Evolutionary conservation across 192 early-diverging fungal genomes (phyloP).

Genomic region (Coemansia sp.): DNA sequence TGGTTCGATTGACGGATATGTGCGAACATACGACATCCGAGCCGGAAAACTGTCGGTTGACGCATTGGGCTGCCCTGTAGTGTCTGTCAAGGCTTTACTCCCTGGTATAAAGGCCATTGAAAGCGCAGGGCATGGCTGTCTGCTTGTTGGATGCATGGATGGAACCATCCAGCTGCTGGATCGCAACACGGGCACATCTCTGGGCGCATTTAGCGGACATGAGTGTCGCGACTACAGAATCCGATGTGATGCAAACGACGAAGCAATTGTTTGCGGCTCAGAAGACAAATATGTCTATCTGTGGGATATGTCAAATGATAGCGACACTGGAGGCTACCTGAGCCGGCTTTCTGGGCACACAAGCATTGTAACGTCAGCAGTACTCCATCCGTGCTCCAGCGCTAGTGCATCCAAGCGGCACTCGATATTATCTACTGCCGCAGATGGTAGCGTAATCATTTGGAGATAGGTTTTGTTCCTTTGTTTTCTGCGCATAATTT

Average conservation of each 20-base stretch:
- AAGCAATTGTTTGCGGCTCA: slow-evolving; percentile 78
- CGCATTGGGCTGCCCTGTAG: slow-evolving; percentile 77
- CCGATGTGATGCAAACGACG: slow-evolving; percentile 69
- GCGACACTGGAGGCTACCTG: neutral
- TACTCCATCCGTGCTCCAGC: slow-evolving; percentile 27
- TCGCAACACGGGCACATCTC: slow-evolving; percentile 61
- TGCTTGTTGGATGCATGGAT: slow-evolving; percentile 77
- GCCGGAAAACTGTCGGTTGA: slow-evolving; percentile 70
- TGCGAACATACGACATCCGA: slow-evolving; percentile 86
- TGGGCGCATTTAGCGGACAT: slow-evolving; percentile 82
- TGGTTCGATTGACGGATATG: slow-evolving; percentile 80
- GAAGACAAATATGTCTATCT: slow-evolving; percentile 86
- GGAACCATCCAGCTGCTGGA: slow-evolving; percentile 84
- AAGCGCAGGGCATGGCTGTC: slow-evolving; percentile 63
- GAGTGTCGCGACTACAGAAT: slow-evolving; percentile 76
- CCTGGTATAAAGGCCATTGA: slow-evolving; percentile 48
- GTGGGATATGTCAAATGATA: slow-evolving; percentile 80
- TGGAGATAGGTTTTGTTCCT: slow-evolving; percentile 19
- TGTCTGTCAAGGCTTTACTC: slow-evolving; percentile 51
- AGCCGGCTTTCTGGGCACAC: slow-evolving; percentile 28
- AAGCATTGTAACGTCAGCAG: slow-evolving; percentile 42
- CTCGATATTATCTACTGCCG: slow-evolving; percentile 38
- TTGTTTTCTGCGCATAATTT: neutral
- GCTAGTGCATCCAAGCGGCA: slow-evolving; percentile 8
- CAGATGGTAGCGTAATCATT: slow-evolving; percentile 42